Percentiles rank a stretch among this genome's conserved stretches.
phyloP scores from a whole-genome alignment of 2,329 filamentous ascomycete genomes.

The Sporothrix euskadiensis region DNA sequence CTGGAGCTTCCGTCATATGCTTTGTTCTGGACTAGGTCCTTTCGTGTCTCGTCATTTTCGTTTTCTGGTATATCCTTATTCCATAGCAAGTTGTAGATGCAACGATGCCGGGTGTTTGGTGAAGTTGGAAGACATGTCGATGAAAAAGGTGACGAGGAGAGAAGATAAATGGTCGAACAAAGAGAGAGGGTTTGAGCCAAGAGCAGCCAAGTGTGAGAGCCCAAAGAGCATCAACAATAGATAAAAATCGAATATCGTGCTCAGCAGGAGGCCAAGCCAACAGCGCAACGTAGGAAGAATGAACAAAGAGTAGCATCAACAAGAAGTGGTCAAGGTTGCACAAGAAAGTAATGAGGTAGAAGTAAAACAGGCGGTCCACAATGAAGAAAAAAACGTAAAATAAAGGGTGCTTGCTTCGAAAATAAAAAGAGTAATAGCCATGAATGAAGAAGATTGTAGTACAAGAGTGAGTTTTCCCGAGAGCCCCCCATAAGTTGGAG shows the following conservation, averaged over 20 bases:
- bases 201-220: neutral
- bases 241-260: neutral
- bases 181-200: neutral
- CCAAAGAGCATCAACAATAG: neutral
- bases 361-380: neutral
- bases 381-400: neutral
- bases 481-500: neutral
- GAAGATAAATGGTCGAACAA: neutral
- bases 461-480: neutral
- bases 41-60: neutral
- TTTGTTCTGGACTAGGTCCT: neutral
- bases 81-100: neutral
- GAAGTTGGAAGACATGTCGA: neutral
- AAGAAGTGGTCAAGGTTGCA: neutral
- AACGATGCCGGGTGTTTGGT: neutral
- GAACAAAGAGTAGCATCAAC: neutral
- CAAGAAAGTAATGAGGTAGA: neutral
- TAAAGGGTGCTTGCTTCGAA: slow-evolving; percentile 7
- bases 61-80: too few species aligned
- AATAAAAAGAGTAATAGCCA: neutral
- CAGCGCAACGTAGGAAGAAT: neutral
- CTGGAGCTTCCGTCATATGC: neutral
- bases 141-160: neutral
- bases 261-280: neutral
- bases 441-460: neutral